Base-by-base conservation (phyloP, 2,329 filamentous ascomycete species). In the Coleophoma eucalyptorum region DNA sequence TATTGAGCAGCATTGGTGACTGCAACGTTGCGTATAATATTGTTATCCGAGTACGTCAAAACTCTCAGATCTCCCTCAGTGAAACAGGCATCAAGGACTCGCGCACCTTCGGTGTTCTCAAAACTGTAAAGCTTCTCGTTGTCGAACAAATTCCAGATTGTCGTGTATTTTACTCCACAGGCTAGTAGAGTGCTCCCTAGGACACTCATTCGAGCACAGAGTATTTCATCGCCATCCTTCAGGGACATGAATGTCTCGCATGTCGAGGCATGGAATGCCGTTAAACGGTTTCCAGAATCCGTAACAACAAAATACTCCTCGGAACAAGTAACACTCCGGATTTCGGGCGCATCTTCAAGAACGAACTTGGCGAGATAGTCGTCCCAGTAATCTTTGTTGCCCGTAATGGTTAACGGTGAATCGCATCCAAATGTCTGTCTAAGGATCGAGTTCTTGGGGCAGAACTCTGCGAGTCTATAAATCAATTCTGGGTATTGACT, bases 401-500 rank as follows among this genome's bases (percentile, higher is more conserved):
- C 46, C 18, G 46, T 45, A 10, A 52, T 46, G 33, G 35, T 21
- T 20, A 34, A 49, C 16, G 46, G 46, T 26, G 40, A 42, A 21
- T 38, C 34, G 18, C 43, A 46, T 26, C 38, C 43, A 48, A 70
- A 71, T 10, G 60, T 55, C 43, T 62, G 59, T 47, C 64, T 62
- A 4, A 71, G 64, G 1, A 62, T 55, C 8, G 71, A 71, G n/a
- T 58, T 56, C 13, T 48, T 38, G 0, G 71, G 70, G 52, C 69
- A 73, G 35, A 74, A 65, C 2, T 68, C 65, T 1, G 69, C 65
- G 3, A 63, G 53, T 33, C 65, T 65, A 52, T 70, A 67, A 34
- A 73, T 71, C 1, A 63, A 46, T 4, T 63, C 55, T 0, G 69
- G 69, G 6, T 59, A 50, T n/a, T 50, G 46, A 3, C 49, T 31